These are phyloP conservation scores for Phytophthora palmivora DNA, from an alignment of 352 stramenopile genomes.

Conservation along the genomic window DNA sequence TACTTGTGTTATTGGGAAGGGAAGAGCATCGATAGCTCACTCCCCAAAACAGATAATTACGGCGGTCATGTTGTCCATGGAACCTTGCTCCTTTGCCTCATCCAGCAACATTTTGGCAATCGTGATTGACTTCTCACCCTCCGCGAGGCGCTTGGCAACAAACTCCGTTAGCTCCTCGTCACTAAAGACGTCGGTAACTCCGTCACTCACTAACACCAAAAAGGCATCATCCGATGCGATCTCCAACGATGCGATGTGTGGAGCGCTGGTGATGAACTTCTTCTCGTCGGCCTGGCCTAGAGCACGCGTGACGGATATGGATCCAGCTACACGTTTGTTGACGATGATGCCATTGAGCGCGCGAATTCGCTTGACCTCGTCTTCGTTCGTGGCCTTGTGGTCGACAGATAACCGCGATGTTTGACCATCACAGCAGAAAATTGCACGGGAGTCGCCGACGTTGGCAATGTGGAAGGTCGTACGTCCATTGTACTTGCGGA, in stretches of 20 bases:
- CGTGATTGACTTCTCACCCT: slow-evolving; percentile 54
- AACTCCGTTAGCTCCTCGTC: slow-evolving; percentile 79
- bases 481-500: slow-evolving; percentile 60
- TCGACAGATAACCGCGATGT: slow-evolving; percentile 75
- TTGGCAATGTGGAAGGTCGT: slow-evolving; percentile 83
- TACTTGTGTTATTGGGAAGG: slow-evolving; percentile 20
- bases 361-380: slow-evolving; percentile 79
- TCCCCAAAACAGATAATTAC: slow-evolving; percentile 78
- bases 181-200: slow-evolving; percentile 75
- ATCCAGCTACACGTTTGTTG: slow-evolving; percentile 81
- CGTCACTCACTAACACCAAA: slow-evolving; percentile 83
- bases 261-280: slow-evolving; percentile 75
- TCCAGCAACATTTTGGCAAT: slow-evolving; percentile 75
- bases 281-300: slow-evolving; percentile 86
- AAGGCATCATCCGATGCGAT: slow-evolving; percentile 60
- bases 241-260: slow-evolving; percentile 66
- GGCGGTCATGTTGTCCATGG: slow-evolving; percentile 87
- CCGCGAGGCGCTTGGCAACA: slow-evolving; percentile 50
- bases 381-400: slow-evolving; percentile 80
- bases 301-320: slow-evolving; percentile 75
- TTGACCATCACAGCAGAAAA: slow-evolving; percentile 59
- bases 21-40: slow-evolving; percentile 6
- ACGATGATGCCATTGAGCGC: slow-evolving; percentile 82
- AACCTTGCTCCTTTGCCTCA: slow-evolving; percentile 68
- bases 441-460: slow-evolving; percentile 77